Base-by-base conservation (phyloP, 495 filamentous ascomycete genomes). In the Penicillium coffeae region DNA sequence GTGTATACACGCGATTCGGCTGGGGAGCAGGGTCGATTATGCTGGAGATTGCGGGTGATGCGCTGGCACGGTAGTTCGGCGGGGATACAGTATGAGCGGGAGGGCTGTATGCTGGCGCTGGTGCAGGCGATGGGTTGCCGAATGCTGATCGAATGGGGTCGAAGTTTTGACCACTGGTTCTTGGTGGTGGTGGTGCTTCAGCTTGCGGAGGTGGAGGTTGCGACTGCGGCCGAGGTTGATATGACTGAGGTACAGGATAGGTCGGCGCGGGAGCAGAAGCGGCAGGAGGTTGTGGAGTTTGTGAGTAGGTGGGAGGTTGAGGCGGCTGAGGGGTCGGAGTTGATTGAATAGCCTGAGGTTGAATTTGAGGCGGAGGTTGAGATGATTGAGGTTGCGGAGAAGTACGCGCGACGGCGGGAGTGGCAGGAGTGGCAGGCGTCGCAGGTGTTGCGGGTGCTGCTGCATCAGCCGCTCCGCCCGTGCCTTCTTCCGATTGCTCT, bases 21-120 rank as follows among this genome's bases (percentile, higher is more conserved):
- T 66, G 46, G 68, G 62, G 9, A 62, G 86, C 82, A 7, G 88
- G 88, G 51, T 96, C 90, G 34, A 95, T 90, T 30, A 95, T 76
- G 63, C 88, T 93, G 15, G 89, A 83, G 51, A 96, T 95, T 0
- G 90, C 89, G 7, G 90, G 89, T 19, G 90, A 95, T 15, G 87
- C 86, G 62, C 87, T 93, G 14, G 89, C 87, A 42, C 87, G 81
- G 59, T 82, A 86, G 34, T 45, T 60, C n/a, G 56, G 66, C 6
- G 70, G 72, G 4, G 72, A 73, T 3, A 62, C 34, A 7, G 55
- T 46, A 13, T 64, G 47, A 59, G 56, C 32, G 44, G 68, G 45
- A 50, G 73, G 70, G 47, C 68, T 74, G 38, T 70, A 71, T 32
- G 77, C 73, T 3, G 78, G 67, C 1, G 77, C 73, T 3, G 78